Evolutionary conservation across 331 rosid genomes (phyloP), one percentile per base, ranked within the genome.

Genomic region (Malus hybrid): DNA sequence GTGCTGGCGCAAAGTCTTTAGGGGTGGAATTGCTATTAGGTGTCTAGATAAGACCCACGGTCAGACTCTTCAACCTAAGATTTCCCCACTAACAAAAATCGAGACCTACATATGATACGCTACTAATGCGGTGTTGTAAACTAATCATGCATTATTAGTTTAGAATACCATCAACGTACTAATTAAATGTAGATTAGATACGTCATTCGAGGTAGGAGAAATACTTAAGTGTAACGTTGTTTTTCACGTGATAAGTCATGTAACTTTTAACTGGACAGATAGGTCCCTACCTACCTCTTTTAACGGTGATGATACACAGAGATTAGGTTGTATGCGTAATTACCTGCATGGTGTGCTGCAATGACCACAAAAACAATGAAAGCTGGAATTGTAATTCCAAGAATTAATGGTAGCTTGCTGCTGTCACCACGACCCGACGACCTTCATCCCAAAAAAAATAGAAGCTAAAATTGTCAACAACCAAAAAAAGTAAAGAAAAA

Each of bases 301-400:
- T 15, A 50, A 50, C 56, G n/a, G 6, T 50, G 56, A 50, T 50
- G 56, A 50, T 50, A 50, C 19, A 1, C 16, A 6, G 32, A 61
- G 33, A 61, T 24, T 27, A 15, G 6, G 6, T 7, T 63, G 67
- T 14, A 29, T 29, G n/a, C n/a, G 6, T 50, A 22, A 42, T 55
- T 29, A 72, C 76, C 67, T 72, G 67, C 63, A 29, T 63, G 16
- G 16, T n/a, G 27, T 34, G 67, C 67, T 72, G 67, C 55, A 10
- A 59, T 10, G 39, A 24, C 27, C 67, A 54, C 61, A 61, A 76
- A 68, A 31, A 57, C 63, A 14, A 69, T 10, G 18, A 76, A 27
- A 57, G 69, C 32, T 68, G 74, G 73, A 57, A 76, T 28, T 57
- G 72, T 55, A 9, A 57, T 52, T 24, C 74, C 80, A n/a, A 76